Evolutionary conservation across 2,329 filamentous ascomycete genomes (phyloP).

Genomic region (Albophoma yamanashiensis): DNA sequence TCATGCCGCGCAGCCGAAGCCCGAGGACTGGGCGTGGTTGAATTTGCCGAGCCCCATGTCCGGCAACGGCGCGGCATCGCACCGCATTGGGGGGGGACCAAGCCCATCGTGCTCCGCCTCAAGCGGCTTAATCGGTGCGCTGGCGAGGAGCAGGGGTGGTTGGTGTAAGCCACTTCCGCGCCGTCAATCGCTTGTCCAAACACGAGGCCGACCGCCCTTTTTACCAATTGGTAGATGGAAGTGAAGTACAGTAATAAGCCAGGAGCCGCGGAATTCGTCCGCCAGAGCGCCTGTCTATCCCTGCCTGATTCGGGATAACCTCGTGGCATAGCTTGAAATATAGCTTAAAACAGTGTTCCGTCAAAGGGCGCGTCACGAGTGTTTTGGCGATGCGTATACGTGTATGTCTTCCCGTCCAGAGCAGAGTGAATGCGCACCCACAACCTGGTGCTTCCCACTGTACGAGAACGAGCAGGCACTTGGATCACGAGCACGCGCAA

Average conservation of each 20-base stretch:
- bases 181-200: not conserved
- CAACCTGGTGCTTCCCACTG: too few species aligned
- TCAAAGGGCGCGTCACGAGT: not conserved
- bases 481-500: not conserved
- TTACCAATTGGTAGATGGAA: not conserved
- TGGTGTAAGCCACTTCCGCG: not conserved
- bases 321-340: not conserved
- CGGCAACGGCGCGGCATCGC: not conserved
- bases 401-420: not conserved
- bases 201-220: not conserved
- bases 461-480: not conserved
- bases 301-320: not conserved
- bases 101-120: not conserved
- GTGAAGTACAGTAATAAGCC: not conserved
- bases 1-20: not conserved
- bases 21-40: not conserved
- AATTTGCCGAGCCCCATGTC: not conserved
- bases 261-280: not conserved
- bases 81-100: not conserved
- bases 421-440: too few species aligned
- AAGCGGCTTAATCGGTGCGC: not conserved
- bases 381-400: not conserved
- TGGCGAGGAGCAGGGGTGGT: not conserved
- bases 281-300: not conserved
- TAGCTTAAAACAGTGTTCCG: not conserved